A percentile compares a stretch with the other conserved stretches of the same genome.
phyloP scores from a whole-genome alignment of 208 protist species.

The Wallacemonas sp. region DNA sequence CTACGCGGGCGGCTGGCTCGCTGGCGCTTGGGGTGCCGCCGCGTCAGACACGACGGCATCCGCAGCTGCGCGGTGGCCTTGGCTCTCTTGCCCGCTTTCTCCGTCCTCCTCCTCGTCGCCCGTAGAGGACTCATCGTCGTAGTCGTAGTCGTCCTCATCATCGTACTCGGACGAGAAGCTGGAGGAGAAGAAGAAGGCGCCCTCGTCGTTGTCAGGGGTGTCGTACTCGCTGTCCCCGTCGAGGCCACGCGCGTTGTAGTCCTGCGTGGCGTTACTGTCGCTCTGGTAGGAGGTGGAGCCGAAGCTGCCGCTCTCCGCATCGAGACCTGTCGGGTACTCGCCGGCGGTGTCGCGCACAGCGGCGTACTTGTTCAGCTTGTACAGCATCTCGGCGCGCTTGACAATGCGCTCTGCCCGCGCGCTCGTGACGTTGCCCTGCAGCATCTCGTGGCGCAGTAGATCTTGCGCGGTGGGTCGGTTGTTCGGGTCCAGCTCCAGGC shows the following conservation, averaged over 20 bases:
- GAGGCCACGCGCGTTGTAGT: conserved; percentile 16
- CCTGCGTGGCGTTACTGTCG: conserved; percentile 18
- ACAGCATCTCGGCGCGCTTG: conserved; percentile 67
- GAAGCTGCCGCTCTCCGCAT: background rate
- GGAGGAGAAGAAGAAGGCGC: conserved; percentile 17
- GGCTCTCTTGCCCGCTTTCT: conserved; percentile 24
- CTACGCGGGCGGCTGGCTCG: too few species aligned
- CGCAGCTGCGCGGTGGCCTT: too few species aligned
- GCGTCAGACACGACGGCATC: too few species aligned
- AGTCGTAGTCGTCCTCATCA: conserved; percentile 16
- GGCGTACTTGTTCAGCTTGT: conserved; percentile 80
- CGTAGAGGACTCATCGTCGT: conserved; percentile 19
- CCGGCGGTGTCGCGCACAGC: conserved; percentile 43
- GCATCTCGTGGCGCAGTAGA: conserved; percentile 69
- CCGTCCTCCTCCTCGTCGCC: conserved; percentile 11
- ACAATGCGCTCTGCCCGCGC: conserved; percentile 55
- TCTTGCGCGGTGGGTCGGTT: conserved; percentile 73
- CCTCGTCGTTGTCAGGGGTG: background rate
- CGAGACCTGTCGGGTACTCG: conserved; percentile 7
- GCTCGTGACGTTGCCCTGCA: conserved; percentile 61
- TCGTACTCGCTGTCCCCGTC: conserved; percentile 20
- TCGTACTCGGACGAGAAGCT: conserved; percentile 27
- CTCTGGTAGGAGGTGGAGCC: conserved; percentile 9
- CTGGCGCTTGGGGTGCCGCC: too few species aligned
- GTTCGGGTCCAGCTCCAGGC: conserved; percentile 69